These are phyloP conservation scores for Bifiguratus adelaidae DNA, from an alignment of 192 early-diverging fungal genomes.

Conservation along the genomic window DNA sequence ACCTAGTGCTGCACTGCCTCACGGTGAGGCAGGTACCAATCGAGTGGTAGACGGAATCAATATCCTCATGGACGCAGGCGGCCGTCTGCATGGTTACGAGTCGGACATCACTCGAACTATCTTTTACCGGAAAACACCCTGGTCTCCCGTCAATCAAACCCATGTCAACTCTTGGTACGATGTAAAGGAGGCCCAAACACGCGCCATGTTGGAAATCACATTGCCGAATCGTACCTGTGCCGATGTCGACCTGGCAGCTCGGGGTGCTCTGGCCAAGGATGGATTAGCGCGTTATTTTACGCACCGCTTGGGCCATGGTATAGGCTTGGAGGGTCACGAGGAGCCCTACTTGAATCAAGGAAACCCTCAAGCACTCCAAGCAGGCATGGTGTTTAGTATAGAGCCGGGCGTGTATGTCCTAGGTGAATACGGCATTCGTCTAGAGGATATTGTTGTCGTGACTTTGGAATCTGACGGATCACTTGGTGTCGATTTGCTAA, in stretches of 20 bases:
- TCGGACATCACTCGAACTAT: constrained; percentile 40
- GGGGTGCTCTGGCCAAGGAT: constrained; percentile 17
- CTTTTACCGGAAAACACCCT: constrained; percentile 18
- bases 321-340: constrained; percentile 41
- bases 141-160: constrained; percentile 19
- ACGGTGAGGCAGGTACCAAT: constrained; percentile 28
- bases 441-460: constrained; percentile 17
- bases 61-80: constrained; percentile 37
- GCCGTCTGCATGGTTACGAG: constrained; percentile 27
- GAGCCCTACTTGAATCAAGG: constrained; percentile 40
- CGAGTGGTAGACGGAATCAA: constrained; percentile 16
- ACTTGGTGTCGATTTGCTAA: constrained; percentile 10
- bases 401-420: constrained; percentile 44
- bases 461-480: constrained; percentile 15
- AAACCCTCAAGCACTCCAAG: constrained; percentile 20
- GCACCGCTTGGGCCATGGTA: constrained; percentile 39
- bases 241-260: constrained; percentile 32
- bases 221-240: constrained; percentile 17
- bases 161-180: constrained; percentile 31
- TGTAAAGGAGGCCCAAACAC: constrained; percentile 28
- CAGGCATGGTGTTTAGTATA: constrained; percentile 37
- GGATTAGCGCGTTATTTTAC: constrained; percentile 31
- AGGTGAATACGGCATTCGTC: constrained; percentile 23
- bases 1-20: constrained; percentile 35
- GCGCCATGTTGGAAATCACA: constrained; percentile 17